Conservation (phyloP, 176 grass and related monocot genomes). For the Cenchrus fungigraminus region DNA sequence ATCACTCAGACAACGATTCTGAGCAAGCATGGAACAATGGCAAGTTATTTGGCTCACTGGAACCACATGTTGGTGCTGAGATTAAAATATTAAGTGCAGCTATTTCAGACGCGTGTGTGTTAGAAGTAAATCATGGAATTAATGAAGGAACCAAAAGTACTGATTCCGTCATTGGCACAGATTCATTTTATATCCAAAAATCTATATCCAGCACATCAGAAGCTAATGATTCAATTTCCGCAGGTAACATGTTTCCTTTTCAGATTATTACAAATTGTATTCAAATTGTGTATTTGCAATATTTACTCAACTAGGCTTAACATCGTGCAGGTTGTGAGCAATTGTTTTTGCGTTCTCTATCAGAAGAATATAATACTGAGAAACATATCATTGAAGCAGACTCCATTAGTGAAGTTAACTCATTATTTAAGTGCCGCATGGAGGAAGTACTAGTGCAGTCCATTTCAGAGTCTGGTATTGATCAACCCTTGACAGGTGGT, state of each 20-base stretch:
- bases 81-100: constrained; percentile 46
- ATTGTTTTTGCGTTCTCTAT: background rate
- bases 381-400: constrained; percentile 19
- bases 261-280: background rate
- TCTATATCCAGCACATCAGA: background rate
- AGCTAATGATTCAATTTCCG: constrained; percentile 12
- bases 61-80: constrained; percentile 50
- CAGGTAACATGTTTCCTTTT: constrained; percentile 42
- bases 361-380: constrained; percentile 10
- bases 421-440: constrained; percentile 46
- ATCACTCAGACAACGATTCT: background rate
- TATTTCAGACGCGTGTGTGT: constrained; percentile 37
- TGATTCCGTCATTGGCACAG: background rate
- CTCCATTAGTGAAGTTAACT: constrained; percentile 36
- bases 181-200: constrained; percentile 4
- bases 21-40: constrained; percentile 36
- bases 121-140: constrained; percentile 33
- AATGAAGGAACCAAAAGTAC: background rate
- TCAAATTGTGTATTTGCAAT: constrained; percentile 3
- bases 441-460: constrained; percentile 45
- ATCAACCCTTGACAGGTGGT: constrained; percentile 25
- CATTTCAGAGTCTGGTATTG: constrained; percentile 41
- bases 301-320: constrained; percentile 28
- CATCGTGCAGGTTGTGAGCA: constrained; percentile 31
- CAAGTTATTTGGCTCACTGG: constrained; percentile 46